Evolutionary conservation across 108 stramenopile species (phyloP).

Genomic region (Pseudonitzschia pungens): DNA sequence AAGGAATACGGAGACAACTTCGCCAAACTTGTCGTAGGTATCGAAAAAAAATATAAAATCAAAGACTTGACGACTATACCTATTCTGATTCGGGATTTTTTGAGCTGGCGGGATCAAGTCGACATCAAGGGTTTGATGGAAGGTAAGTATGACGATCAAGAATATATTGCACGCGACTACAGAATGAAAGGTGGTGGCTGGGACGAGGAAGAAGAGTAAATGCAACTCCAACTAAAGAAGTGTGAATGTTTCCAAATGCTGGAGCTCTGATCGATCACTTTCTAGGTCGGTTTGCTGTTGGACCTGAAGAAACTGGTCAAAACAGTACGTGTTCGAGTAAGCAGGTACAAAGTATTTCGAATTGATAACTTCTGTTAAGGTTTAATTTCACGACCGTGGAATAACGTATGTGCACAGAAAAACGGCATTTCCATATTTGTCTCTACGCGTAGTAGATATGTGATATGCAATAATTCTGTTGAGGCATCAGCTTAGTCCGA

Average conservation of each 20-base stretch:
- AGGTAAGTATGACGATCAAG: neutral
- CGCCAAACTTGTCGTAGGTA: neutral
- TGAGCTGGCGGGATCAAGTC: neutral
- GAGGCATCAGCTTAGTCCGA: constrained; percentile 6
- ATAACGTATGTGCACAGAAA: no score
- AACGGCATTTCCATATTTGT: neutral
- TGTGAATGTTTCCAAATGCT: no score
- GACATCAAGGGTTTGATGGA: neutral
- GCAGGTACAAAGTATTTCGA: no score
- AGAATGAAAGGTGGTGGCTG: neutral
- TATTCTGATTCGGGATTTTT: constrained; percentile 1
- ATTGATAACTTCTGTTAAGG: no score
- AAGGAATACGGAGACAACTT: neutral
- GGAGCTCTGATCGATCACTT: no score
- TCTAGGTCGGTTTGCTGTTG: no score
- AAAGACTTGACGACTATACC: neutral
- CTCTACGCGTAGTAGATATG: constrained; percentile 36
- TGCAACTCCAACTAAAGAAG: neutral
- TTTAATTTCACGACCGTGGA: no score
- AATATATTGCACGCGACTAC: neutral
- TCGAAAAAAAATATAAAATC: constrained; percentile 1
- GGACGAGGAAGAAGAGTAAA: neutral
- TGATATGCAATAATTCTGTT: constrained; percentile 23
- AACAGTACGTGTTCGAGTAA: no score
- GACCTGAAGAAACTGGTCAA: no score